These are phyloP conservation scores for Trypanosoma congolense DNA, from an alignment of 208 protist species.

Conservation along the genomic window DNA sequence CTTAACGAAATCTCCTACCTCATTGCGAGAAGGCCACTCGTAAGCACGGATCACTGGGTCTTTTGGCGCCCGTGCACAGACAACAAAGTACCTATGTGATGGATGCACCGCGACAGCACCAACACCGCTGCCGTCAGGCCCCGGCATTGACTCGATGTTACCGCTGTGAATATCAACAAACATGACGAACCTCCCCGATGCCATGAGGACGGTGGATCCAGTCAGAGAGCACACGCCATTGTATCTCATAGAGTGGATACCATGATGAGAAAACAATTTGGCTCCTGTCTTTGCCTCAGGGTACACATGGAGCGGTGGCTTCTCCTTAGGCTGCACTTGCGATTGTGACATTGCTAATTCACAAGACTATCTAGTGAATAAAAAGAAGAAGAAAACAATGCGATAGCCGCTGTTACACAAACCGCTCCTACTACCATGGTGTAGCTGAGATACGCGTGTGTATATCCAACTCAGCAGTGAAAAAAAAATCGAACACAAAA, in stretches of 20 bases:
- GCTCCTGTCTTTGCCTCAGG: conserved; percentile 27
- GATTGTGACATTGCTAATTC: conserved; percentile 8
- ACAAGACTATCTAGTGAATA: no score
- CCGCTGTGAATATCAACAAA: conserved; percentile 66
- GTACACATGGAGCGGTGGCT: conserved; percentile 73
- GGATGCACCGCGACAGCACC: conserved; percentile 71
- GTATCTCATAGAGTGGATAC: conserved; percentile 57
- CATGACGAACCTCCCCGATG: conserved; percentile 79
- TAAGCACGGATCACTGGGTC: conserved; percentile 78
- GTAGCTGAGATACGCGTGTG: no score
- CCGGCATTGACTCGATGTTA: conserved; percentile 44
- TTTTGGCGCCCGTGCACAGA: conserved; percentile 70
- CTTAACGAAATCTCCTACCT: conserved; percentile 55
- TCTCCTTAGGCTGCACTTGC: conserved; percentile 17
- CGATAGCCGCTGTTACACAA: no score
- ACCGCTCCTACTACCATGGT: no score
- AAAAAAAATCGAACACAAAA: no score
- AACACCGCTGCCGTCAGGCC: conserved; percentile 49
- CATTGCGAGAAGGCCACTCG: conserved; percentile 60
- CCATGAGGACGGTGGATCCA: conserved; percentile 54
- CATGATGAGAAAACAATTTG: conserved; percentile 51
- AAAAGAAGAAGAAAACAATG: no score
- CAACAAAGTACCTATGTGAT: conserved; percentile 56
- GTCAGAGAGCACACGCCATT: conserved; percentile 62
- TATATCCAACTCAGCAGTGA: no score